These are phyloP conservation scores for Plantago major DNA, from an alignment of 257 asterid genomes.

Conservation along the genomic window DNA sequence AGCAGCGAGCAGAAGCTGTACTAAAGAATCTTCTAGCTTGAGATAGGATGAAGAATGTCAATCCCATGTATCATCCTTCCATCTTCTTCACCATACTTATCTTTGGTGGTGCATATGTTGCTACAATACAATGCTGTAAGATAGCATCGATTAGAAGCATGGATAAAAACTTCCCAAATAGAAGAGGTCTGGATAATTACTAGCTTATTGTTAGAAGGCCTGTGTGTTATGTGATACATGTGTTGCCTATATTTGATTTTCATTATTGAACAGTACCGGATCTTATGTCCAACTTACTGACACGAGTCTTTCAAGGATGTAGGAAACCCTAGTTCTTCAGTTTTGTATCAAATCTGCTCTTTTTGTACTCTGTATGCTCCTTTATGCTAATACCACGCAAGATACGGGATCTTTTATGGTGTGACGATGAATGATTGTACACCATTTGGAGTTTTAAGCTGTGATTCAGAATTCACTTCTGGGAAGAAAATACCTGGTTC, in stretches of 20 bases:
- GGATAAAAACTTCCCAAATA: neutral
- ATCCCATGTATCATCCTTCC: conserved; percentile 8
- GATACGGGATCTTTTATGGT: no score
- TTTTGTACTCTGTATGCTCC: no score
- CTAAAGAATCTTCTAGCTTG: conserved; percentile 55
- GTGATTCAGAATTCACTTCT: no score
- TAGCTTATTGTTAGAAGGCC: neutral
- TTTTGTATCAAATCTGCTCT: no score
- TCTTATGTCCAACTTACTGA: no score
- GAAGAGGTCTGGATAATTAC: neutral
- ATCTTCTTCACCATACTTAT: conserved; percentile 19
- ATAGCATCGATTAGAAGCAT: neutral
- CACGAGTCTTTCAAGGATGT: conserved; percentile 5
- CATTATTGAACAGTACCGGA: no score
- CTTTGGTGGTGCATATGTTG: conserved; percentile 13
- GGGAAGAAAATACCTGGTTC: no score
- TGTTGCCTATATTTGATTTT: no score
- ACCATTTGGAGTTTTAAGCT: no score
- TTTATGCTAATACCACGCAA: no score
- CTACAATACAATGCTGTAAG: conserved; percentile 3
- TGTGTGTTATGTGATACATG: no score
- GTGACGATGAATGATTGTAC: no score
- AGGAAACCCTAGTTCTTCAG: neutral
- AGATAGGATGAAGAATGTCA: conserved; percentile 15
- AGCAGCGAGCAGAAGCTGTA: conserved; percentile 87